Percentiles rank a stretch among this genome's conserved stretches.
phyloP scores from a whole-genome alignment of 345 rosid species.

The Acer negundo region DNA sequence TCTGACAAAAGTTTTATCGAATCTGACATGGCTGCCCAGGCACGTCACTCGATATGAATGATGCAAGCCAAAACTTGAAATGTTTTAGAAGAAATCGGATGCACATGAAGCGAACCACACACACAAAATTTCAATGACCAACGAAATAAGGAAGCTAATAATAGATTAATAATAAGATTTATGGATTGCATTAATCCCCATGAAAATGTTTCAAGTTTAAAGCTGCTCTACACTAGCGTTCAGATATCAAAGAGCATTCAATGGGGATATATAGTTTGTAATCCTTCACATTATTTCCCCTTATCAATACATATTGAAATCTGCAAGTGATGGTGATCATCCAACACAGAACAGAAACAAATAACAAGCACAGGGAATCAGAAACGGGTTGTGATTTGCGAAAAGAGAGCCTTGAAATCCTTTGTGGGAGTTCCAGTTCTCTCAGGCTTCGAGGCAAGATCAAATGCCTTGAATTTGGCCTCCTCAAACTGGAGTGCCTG shows the following conservation, averaged over 20 bases:
- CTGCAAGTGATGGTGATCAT: neutral
- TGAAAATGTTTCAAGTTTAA: neutral
- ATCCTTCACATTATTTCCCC: neutral
- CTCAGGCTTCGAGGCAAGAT: constrained; percentile 88
- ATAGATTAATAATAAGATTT: too few species aligned
- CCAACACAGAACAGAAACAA: neutral
- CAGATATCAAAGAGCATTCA: neutral
- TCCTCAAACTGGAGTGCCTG: constrained; percentile 83
- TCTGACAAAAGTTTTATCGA: too few species aligned
- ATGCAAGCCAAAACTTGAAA: too few species aligned
- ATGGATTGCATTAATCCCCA: too few species aligned
- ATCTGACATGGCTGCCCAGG: too few species aligned
- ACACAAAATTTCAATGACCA: too few species aligned
- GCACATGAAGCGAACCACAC: too few species aligned
- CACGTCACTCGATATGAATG: too few species aligned
- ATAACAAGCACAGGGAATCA: constrained; percentile 26
- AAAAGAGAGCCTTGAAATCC: constrained; percentile 82
- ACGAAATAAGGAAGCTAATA: too few species aligned
- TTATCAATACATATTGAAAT: neutral
- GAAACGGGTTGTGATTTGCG: constrained; percentile 64
- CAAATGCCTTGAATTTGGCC: constrained; percentile 82
- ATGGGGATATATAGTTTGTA: neutral
- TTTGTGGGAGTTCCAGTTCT: constrained; percentile 81
- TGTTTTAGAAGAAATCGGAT: too few species aligned
- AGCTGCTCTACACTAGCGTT: neutral